Base-by-base conservation (phyloP, 345 rosid genomes). In the Gossypium stocksii region DNA sequence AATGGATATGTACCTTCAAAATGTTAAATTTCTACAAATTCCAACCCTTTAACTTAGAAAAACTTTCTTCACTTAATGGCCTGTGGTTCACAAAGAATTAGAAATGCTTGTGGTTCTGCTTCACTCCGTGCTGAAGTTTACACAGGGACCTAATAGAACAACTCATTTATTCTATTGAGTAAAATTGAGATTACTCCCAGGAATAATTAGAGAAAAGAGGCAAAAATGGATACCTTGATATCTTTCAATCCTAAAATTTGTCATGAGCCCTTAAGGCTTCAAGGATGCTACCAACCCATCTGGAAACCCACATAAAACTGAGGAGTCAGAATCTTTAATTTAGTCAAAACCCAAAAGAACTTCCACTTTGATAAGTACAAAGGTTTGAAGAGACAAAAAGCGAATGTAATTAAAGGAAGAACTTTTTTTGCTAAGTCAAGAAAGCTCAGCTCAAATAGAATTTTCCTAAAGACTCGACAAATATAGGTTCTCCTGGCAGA, bases 221-320 rank as follows among this genome's bases (percentile, higher is more conserved):
- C 16, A 34, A 9, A 13, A 69, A 48, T 1, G 23, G 60, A 2
- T 49, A 51, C 80, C 74, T 68, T 41, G 57, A 54, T 41, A 76
- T 53, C 34, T 67, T 65, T 43, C 69, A 62, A 71, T 53, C 46
- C 83, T 77, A 72, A 29, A 20, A 45, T 38, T 49, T 77, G 69
- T 82, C 67, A 60, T 83, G 82, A 74, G 86, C 82, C 45, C 59
- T 76, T 84, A 91, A 79, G 76, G 97, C 97, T 82, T 92, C 92
- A 73, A 82, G 82, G 68, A 92, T 88, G 85, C 97, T 89, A 76
- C 66, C 86, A 9, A 92, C 87, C 98, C 98, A 92, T 83, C 98
- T 94, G 86, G 80, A 66, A 77, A 44, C 61, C 56, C 80, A 60
- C 3, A 54, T 70, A 77, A 66, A n/a, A 11, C 19, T 34, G 64